phyloP scores from a whole-genome alignment of 768 basidiomycete genomes.

The Serendipita sp. region DNA sequence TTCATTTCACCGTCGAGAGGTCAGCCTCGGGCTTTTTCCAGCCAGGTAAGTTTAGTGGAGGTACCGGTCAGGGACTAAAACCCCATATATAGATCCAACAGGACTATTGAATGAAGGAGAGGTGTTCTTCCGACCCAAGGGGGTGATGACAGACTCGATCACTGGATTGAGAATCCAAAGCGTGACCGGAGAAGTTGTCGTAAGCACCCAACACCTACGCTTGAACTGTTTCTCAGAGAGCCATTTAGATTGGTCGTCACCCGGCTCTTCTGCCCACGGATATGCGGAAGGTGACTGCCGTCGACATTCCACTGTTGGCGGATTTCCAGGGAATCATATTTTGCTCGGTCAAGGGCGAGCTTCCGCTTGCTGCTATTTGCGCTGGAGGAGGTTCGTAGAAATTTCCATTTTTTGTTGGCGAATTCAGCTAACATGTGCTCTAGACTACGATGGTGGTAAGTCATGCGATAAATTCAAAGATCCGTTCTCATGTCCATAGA shows the following conservation, averaged over 20 bases:
- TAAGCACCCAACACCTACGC: not conserved
- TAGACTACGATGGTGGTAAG: conserved; percentile 2
- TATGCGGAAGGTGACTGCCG: not conserved
- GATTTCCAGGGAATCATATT: not conserved
- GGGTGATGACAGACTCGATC: not conserved
- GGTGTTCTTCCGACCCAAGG: not conserved
- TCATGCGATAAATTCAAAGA: too few relatives aligned
- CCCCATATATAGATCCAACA: not conserved
- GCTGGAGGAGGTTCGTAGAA: not conserved
- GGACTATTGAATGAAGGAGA: not conserved
- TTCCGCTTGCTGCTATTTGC: not conserved
- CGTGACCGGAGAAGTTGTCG: not conserved
- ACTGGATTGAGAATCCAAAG: not conserved
- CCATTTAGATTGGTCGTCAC: not conserved
- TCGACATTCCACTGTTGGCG: not conserved
- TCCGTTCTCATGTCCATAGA: not conserved
- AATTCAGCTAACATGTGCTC: not conserved
- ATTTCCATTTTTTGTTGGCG: not conserved
- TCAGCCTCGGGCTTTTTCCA: not conserved
- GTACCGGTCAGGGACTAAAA: not conserved
- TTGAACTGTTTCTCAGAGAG: not conserved
- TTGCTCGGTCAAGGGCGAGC: not conserved
- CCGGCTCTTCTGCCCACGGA: not conserved
- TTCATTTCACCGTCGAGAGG: not conserved
- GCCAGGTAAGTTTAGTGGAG: not conserved